Conservation (phyloP, 345 rosid species). For the Cardamine occulta region DNA sequence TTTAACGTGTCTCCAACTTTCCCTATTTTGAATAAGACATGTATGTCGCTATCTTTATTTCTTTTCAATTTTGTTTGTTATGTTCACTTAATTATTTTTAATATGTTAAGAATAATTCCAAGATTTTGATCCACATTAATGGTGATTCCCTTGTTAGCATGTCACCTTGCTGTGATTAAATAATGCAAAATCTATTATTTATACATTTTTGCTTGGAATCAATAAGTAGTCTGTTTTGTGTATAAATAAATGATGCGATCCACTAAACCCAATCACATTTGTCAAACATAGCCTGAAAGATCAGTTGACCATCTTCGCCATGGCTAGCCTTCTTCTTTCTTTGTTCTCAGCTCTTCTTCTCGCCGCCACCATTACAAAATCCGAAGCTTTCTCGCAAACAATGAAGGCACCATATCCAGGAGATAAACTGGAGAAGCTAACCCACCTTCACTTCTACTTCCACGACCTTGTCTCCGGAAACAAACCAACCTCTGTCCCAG, state of each 20-base stretch:
- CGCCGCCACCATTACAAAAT: background rate
- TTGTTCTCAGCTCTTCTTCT: constrained; percentile 16
- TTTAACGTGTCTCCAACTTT: background rate
- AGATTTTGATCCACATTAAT: background rate
- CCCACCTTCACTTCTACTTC: constrained; percentile 27
- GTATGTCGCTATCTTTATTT: background rate
- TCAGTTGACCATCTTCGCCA: constrained; percentile 3
- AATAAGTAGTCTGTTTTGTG: background rate
- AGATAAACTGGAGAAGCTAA: constrained; percentile 8
- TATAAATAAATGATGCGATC: constrained; percentile 30
- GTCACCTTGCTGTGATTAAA: background rate
- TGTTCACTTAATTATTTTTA: background rate
- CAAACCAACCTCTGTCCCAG: background rate
- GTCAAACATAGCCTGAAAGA: background rate
- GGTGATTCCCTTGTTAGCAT: constrained; percentile 15
- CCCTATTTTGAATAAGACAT: background rate
- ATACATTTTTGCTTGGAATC: background rate
- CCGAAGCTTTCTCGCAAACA: background rate
- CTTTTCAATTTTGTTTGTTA: background rate
- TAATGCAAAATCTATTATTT: background rate
- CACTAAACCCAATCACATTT: background rate
- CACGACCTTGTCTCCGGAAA: constrained; percentile 17
- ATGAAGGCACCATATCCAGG: background rate
- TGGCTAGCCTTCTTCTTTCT: constrained; percentile 23
- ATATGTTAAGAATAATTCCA: background rate